phyloP scores from a whole-genome alignment of 1,139 yeast species.

The Lodderomyces jiufengensis region DNA sequence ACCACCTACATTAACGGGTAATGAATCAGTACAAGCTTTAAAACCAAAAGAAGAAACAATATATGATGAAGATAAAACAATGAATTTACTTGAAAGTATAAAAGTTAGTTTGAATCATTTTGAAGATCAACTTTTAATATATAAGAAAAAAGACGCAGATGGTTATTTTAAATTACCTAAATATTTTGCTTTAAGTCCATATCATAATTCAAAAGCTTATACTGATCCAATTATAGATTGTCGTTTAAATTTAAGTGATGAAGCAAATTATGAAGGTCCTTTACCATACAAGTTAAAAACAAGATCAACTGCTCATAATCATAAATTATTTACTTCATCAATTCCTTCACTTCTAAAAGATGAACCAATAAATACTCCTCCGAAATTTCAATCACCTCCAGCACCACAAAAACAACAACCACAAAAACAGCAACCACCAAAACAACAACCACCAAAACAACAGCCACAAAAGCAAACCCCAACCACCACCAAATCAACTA shows the following conservation, averaged over 20 bases:
- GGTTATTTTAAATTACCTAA: constrained; percentile 1
- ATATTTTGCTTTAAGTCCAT: constrained; percentile 3
- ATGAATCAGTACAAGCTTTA: too few species aligned
- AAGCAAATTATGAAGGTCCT: not conserved
- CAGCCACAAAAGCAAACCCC: too few species aligned
- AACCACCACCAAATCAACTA: too few species aligned
- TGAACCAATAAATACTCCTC: too few species aligned
- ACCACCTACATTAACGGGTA: too few species aligned
- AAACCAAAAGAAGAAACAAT: not conserved
- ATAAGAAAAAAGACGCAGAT: not conserved
- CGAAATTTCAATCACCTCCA: too few species aligned
- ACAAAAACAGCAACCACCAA: too few species aligned
- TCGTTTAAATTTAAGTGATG: constrained; percentile 1
- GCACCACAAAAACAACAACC: too few species aligned
- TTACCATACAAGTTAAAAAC: not conserved
- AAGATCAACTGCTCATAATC: too few species aligned
- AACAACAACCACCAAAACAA: too few species aligned
- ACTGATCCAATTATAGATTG: constrained; percentile 2
- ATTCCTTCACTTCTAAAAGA: too few species aligned
- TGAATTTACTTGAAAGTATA: constrained; percentile 2
- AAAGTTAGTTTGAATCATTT: constrained; percentile 1
- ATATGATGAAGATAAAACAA: not conserved
- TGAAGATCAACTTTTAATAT: not conserved
- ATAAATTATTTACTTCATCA: too few species aligned
- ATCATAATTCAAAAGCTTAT: not conserved